Percentiles rank a stretch among this genome's conserved stretches.
Conservation (phyloP, 345 rosid genomes). For the Eutrema yunnanense region DNA sequence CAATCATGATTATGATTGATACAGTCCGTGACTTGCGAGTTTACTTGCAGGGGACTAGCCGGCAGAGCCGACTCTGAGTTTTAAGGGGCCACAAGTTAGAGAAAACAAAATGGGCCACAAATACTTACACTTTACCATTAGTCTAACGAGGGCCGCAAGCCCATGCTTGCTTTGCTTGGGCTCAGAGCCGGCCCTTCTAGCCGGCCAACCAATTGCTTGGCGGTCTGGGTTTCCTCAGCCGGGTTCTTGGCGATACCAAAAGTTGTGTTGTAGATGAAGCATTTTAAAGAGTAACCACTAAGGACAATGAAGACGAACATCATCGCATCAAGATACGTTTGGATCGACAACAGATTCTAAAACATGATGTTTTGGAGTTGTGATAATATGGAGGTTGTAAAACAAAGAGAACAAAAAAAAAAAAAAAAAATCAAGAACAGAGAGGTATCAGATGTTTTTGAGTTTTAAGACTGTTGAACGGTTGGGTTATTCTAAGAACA, state of each 20-base stretch:
- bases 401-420: too few species aligned
- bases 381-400: background rate
- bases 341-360: conserved; percentile 16
- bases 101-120: too few species aligned
- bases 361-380: background rate
- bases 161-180: too few species aligned
- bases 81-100: too few species aligned
- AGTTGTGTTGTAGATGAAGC: conserved; percentile 14
- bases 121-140: too few species aligned
- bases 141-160: too few species aligned
- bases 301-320: background rate
- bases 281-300: conserved; percentile 18
- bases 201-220: conserved; percentile 14
- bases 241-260: conserved; percentile 26
- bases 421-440: background rate
- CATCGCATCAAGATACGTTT: conserved; percentile 21
- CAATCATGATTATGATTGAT: conserved; percentile 22
- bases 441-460: background rate
- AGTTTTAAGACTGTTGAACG: background rate
- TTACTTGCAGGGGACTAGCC: conserved; percentile 5
- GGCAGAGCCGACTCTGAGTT: too few species aligned
- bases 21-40: background rate
- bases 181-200: too few species aligned
- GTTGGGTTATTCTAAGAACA: too few species aligned
- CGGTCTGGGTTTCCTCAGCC: conserved; percentile 7